These are phyloP conservation scores for Luffa aegyptiaca DNA, from an alignment of 306 rosid genomes.

Conservation along the genomic window DNA sequence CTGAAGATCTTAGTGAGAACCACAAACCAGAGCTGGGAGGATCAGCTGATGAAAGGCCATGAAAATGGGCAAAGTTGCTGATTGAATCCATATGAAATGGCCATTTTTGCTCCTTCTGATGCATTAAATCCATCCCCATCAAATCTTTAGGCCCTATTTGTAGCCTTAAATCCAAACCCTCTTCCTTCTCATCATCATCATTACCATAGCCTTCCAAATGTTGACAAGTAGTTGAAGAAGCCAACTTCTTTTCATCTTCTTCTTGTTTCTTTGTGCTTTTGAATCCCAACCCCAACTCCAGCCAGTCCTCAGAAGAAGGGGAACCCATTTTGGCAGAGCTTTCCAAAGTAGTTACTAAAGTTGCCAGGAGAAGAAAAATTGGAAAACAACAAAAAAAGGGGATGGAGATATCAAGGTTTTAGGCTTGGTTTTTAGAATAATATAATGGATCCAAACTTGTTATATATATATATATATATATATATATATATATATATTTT, in stretches of 20 bases:
- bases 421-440: too few species aligned
- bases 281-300: background rate
- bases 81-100: background rate
- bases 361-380: background rate
- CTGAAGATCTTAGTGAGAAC: slow-evolving; percentile 44
- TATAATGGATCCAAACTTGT: too few species aligned
- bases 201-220: background rate
- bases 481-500: too few species aligned
- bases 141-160: background rate
- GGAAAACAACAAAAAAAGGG: background rate
- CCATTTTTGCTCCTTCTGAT: background rate
- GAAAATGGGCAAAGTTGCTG: background rate
- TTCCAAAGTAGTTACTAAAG: background rate
- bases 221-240: background rate
- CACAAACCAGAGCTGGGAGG: slow-evolving; percentile 38
- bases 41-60: background rate
- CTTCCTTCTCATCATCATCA: background rate
- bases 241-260: background rate
- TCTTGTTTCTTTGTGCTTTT: background rate
- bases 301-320: background rate
- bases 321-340: background rate
- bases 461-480: too few species aligned
- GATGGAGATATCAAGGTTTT: background rate
- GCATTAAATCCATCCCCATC: background rate
- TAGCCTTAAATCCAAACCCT: background rate